Conservation (phyloP, 208 protist genomes). For the Leishmania lainsoni region DNA sequence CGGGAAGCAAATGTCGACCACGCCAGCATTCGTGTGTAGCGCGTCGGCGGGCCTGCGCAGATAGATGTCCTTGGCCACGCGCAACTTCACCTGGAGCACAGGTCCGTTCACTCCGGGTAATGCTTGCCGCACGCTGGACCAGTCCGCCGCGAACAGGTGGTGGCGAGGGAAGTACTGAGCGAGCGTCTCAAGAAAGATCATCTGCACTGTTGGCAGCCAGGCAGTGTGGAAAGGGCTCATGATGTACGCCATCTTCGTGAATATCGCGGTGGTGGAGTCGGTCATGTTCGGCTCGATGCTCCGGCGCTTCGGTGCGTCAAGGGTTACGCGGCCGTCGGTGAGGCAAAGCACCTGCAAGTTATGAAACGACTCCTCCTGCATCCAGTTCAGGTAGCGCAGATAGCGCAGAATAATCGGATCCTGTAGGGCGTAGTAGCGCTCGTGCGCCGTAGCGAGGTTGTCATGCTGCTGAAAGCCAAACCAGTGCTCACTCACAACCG, state of each 20-base stretch:
- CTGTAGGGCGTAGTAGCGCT: conserved; percentile 63
- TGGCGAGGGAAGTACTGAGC: conserved; percentile 83
- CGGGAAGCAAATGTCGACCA: conserved; percentile 89
- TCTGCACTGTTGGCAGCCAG: conserved; percentile 79
- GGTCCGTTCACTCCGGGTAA: conserved; percentile 76
- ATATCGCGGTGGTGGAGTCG: conserved; percentile 56
- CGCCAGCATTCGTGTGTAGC: conserved; percentile 75
- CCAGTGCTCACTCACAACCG: conserved; percentile 83
- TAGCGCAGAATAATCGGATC: conserved; percentile 87
- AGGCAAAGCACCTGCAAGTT: conserved; percentile 83
- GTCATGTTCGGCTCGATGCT: conserved; percentile 59
- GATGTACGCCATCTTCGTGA: conserved; percentile 70
- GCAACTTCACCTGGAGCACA: conserved; percentile 83
- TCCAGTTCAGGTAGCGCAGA: conserved; percentile 84
- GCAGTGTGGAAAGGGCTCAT: conserved; percentile 79
- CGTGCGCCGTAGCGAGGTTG: conserved; percentile 73
- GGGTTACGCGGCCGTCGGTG: conserved; percentile 72
- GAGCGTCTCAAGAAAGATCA: conserved; percentile 79
- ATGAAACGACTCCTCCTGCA: conserved; percentile 89
- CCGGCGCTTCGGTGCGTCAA: conserved; percentile 60
- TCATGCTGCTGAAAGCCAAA: conserved; percentile 80
- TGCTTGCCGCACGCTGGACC: conserved; percentile 61
- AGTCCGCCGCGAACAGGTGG: conserved; percentile 81
- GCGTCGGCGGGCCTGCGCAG: conserved; percentile 58
- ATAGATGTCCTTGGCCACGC: conserved; percentile 80